These are phyloP conservation scores for Backusella tuberculispora DNA, from an alignment of 192 early-diverging fungal genomes.

Conservation along the genomic window DNA sequence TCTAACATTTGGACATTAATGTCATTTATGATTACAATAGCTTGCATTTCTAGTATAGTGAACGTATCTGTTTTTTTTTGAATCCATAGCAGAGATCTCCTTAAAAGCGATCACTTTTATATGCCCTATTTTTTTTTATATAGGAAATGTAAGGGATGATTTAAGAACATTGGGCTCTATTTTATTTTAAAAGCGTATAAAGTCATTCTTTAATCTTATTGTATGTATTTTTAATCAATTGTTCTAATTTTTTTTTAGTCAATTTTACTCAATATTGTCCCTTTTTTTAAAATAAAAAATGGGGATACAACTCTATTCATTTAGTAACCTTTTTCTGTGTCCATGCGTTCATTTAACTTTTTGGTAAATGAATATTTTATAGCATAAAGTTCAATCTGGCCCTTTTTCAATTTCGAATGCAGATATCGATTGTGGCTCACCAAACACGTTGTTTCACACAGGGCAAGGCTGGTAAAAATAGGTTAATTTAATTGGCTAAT, in stretches of 20 bases:
- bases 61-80: background rate
- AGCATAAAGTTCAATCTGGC: constrained; percentile 11
- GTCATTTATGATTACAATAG: background rate
- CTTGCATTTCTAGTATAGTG: background rate
- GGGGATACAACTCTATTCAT: background rate
- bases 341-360: constrained; percentile 11
- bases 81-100: background rate
- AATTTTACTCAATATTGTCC: background rate
- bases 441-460: constrained; percentile 15
- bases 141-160: background rate
- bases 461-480: constrained; percentile 16
- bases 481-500: background rate
- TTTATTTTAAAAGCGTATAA: background rate
- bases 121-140: background rate
- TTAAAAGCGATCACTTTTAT: background rate
- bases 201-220: background rate
- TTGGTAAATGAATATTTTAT: background rate
- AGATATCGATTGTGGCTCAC: constrained; percentile 10
- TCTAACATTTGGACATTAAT: background rate
- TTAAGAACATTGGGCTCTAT: background rate
- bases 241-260: too few species aligned
- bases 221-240: background rate
- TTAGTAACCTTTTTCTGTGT: background rate
- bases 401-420: background rate
- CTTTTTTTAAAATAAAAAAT: background rate